These are phyloP conservation scores for Arthrobotrys sphaeroides DNA, from an alignment of 2,329 filamentous ascomycete species.

Conservation along the genomic window DNA sequence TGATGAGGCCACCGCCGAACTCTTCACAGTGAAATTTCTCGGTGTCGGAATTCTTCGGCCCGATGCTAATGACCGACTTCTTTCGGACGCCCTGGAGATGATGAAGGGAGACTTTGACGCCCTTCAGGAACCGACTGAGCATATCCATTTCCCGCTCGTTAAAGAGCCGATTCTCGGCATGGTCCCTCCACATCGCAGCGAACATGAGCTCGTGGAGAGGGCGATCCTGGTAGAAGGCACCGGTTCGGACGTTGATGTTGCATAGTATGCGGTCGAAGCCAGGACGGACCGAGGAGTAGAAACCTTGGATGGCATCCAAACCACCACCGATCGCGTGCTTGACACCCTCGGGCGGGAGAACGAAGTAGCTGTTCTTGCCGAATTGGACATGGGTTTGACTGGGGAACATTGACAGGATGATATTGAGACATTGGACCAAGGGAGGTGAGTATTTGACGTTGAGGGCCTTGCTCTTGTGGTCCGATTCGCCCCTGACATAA, in stretches of 20 bases:
- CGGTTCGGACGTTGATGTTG: constrained; percentile 72
- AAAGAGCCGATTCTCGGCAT: constrained; percentile 12
- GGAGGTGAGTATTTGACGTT: constrained; percentile 55
- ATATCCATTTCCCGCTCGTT: constrained; percentile 19
- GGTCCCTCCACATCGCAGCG: constrained; percentile 11
- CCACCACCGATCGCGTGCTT: constrained; percentile 64
- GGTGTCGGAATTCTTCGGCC: constrained; percentile 57
- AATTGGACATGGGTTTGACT: constrained; percentile 56
- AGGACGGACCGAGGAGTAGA: constrained; percentile 71
- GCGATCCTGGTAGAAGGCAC: constrained; percentile 67
- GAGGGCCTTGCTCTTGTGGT: constrained; percentile 53
- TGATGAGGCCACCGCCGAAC: constrained; percentile 60
- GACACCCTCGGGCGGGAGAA: constrained; percentile 56
- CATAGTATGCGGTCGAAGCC: constrained; percentile 69
- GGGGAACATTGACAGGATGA: constrained; percentile 56
- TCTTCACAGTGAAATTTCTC: constrained; percentile 61
- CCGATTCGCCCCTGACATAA: constrained; percentile 54
- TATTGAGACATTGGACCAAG: constrained; percentile 55
- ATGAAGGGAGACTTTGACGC: constrained; percentile 45
- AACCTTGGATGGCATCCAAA: constrained; percentile 70
- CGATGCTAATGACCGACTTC: constrained; percentile 57
- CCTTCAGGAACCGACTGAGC: constrained; percentile 18
- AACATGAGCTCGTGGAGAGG: constrained; percentile 50
- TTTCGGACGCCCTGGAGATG: constrained; percentile 57
- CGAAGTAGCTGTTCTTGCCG: constrained; percentile 57